Base-by-base conservation (phyloP, 1,284 basidiomycete genomes). In the Omphalotus olearius region DNA sequence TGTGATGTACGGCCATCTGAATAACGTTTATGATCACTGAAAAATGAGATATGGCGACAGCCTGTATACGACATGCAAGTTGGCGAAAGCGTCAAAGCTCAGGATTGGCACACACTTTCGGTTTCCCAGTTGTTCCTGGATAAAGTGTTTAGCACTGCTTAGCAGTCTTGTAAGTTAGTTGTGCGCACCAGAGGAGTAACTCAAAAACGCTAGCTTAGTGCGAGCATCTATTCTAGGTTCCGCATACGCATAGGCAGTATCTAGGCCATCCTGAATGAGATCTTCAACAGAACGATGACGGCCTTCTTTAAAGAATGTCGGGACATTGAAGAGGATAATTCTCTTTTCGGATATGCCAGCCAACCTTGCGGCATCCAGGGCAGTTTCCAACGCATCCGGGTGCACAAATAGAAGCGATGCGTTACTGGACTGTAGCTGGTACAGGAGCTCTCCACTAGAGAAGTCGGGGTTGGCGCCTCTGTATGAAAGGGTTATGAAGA, bases 111-210 rank as follows among this genome's bases (percentile, higher is more conserved):
- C 37, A n/a, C 1, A 69, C 71, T 65, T 73, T 74, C 23, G 69
- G 72, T 25, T 64, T 67, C 36, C 72, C 71, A 13, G 71, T 73
- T 2, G 73, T 75, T 35, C 57, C 83, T 86, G 26, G 5, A 42
- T 28, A 28, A 18, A 7, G 20, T 10, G 17, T 28, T 16, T 1
- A 43, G 9, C 26, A 11, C 18, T 4, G 23, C 4, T 23, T 25
- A 17, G 20, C 13, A n/a, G n/a, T n/a, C n/a, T 6, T 35, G 36
- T 7, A 4, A 16, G 17, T 11, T 26, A 25, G 5, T 37, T 13
- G 81, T 85, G 33, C 55, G 10, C 20, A 14, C 88, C 89, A 40
- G 82, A 86, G 9, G 85, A 88, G 69, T 88, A 89, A 52, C 75
- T 80, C 49, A 90, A 66, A 55, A 88, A 75, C 1, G 85, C 87